Evolutionary conservation across 228 moss, liverwort and hornwort species (phyloP), one percentile per base, ranked within the genome.

Genomic region (Sphagnum fallax): DNA sequence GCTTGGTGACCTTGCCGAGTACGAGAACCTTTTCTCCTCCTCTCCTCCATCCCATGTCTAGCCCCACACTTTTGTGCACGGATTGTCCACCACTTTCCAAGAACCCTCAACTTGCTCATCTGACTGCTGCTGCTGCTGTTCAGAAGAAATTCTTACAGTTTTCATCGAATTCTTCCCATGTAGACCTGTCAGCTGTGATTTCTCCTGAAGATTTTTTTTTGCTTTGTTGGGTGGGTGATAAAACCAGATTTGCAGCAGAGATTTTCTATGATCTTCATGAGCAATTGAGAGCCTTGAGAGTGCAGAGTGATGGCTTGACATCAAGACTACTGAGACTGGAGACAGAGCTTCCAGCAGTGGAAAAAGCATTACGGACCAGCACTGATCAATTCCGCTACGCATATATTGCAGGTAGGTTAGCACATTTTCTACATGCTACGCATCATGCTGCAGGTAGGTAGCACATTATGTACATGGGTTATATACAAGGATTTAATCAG

Each of bases 221-320:
- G 32, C 2, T 32, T 32, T 32, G 2, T 32, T 47, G 47, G 11
- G 10, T 53, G 49, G 32, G 32, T 32, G 52, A 48, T 67, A 55
- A 48, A 48, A 70, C 49, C 74, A 90, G 90, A 69, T 90, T 90
- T 77, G 90, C 87, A 59, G 87, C 87, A 9, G 90, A 90, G 65
- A 76, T 90, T 8, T 90, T 90, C 53, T 82, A 80, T 58, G 90
- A 82, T 78, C 73, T 90, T 12, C 87, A 90, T 71, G 84, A 87
- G 51, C 87, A 90, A 66, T 80, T 90, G 69, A 84, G 78, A 82
- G 73, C 82, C 9, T 78, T 82, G 66, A 78, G 80, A 61, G 73
- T 75, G 14, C 70, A 82, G 67, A 77, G 84, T 14, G 80, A 87
- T 65, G 79, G 87, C 47, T 58, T 90, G 68, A 67, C 74, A 55